phyloP scores from a whole-genome alignment of 2,329 filamentous ascomycete species.

The Phaeophleospora eucalypticola region DNA sequence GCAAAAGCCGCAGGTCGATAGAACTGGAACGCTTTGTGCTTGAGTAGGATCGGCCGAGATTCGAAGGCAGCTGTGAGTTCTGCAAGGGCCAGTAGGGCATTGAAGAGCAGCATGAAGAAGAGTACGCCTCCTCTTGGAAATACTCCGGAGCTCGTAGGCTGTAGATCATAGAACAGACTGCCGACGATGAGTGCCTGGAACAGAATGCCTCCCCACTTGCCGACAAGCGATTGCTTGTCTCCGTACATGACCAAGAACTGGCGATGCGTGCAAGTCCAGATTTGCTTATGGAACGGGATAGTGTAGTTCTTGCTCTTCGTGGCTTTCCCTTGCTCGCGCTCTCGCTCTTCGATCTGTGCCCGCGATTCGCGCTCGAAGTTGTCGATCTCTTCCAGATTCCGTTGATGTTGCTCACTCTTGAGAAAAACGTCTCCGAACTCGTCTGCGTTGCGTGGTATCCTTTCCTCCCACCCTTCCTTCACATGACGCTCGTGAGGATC shows the following conservation, averaged over 20 bases:
- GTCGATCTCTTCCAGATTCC: constrained; percentile 38
- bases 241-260: constrained; percentile 64
- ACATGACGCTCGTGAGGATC: constrained; percentile 44
- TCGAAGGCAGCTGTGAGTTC: constrained; percentile 57
- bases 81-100: constrained; percentile 49
- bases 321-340: constrained; percentile 61
- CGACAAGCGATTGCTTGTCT: constrained; percentile 59
- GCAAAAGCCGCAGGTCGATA: constrained; percentile 87
- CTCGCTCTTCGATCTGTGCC: constrained; percentile 57
- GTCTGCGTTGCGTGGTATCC: constrained; percentile 45
- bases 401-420: constrained; percentile 34
- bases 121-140: constrained; percentile 72
- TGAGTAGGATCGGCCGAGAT: constrained; percentile 72
- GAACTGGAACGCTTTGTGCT: constrained; percentile 78
- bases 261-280: constrained; percentile 53
- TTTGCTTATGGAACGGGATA: constrained; percentile 51
- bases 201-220: constrained; percentile 58
- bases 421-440: constrained; percentile 37
- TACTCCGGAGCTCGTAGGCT: constrained; percentile 62
- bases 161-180: constrained; percentile 74
- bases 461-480: constrained; percentile 40
- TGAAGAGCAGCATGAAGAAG: constrained; percentile 83
- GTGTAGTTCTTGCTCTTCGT: constrained; percentile 40
- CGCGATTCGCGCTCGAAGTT: constrained; percentile 38
- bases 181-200: constrained; percentile 60